Evolutionary conservation across 306 rosid species (phyloP), one percentile per base, ranked within the genome.

Genomic region (Biancaea sappan): DNA sequence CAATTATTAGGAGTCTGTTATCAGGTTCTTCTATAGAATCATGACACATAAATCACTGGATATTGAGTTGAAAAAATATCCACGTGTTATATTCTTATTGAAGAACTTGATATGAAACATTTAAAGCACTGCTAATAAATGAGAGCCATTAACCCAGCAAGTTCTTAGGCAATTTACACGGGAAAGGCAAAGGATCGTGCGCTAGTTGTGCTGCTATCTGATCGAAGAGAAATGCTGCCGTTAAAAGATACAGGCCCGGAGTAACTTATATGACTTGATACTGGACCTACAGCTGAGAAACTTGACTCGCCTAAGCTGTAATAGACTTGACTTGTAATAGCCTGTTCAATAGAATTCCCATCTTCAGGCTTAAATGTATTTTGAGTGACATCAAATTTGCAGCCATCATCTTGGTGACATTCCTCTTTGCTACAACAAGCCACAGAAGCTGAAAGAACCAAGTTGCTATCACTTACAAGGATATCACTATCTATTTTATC

Each of bases 181-280:
- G 99, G 99, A 79, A 95, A 95, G 53, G 99, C 99, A 25, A 95
- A 95, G 58, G 99, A 95, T 4, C 96, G 93, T 0, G 95, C 86
- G 96, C 99, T 95, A 13, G 96, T 88, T 12, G 96, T 88, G 86
- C 98, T 92, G 91, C 99, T 92, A 35, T 95, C 99, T 0, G 99
- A 92, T 57, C 97, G 90, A 54, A 82, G 88, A 50, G 99, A 95
- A 62, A 95, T 74, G 74, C 91, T 95, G 47, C 97, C 98, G 0
- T 96, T 92, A 79, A 87, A 88, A 24, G 92, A 85, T 56, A 93
- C 71, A 0, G 88, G 86, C 15, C 96, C 97, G 0, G 96, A 87
- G 70, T 77, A 86, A 54, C 79, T 82, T 72, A 92, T 67, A 11
- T 80, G 84, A 53, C 92, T 80, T 0, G 86, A 81, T 47, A 71